Base-by-base conservation (phyloP, 305 asterid genomes). In the Fraxinus xanthoxyloides region DNA sequence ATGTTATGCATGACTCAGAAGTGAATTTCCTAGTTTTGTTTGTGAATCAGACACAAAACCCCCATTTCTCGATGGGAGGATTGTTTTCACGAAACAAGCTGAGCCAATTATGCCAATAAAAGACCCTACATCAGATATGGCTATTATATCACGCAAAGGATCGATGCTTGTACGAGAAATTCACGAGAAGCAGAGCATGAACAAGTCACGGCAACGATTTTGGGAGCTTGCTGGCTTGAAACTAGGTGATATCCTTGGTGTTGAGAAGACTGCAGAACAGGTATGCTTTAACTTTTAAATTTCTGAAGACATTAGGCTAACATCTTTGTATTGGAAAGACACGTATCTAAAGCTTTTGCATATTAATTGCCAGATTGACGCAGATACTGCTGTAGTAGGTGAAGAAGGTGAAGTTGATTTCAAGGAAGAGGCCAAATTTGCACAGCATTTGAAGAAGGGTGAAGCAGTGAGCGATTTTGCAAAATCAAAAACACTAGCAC, bases 141-240 rank as follows among this genome's bases (percentile, higher is more conserved):
- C 98, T 30, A 94, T 94, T 88, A 97, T 94, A 88, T 87, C 99
- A 26, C 88, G 97, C 40, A 94, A 94, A 85, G 98, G 99, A 38
- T 97, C 99, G 75, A 87, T 84, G 82, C 85, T 97, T 76, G 98
- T 97, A 76, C 89, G 95, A 80, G 97, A 94, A 88, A 85, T 97
- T 83, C 98, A 89, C 84, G 99, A 97, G 80, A 97, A 94, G 80
- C 99, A 97, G 85, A 94, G 95, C 86, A 83, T 85, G 91, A 92
- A 90, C 81, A 97, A 93, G 89, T 97, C 98, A 24, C 93, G 99
- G n/a, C 98, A 97, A 81, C 92, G 97, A n/a, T 94, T 97, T 87
- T 97, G 98, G 99, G 99, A 97, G 84, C 98, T 97, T 82, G 99
- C 99, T 82, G 99, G 98, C 83, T 94, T 98, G 69, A 92, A 93